Evolutionary conservation across 805 yeast genomes (phyloP).

Genomic region (Wickerhamomyces bisporus): DNA sequence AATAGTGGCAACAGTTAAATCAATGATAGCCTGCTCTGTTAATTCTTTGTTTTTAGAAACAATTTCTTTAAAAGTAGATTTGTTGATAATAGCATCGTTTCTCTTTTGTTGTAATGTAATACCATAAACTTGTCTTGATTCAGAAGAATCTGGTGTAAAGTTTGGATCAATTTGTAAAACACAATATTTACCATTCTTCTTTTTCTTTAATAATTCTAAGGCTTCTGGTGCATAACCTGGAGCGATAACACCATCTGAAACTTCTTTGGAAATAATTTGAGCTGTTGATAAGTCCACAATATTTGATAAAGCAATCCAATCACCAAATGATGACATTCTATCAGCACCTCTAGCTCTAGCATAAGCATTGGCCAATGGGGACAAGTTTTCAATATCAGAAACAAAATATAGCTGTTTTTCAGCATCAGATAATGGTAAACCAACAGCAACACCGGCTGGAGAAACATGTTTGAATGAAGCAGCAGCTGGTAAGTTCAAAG

Average conservation of each 20-base stretch:
- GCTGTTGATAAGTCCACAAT: slow-evolving; percentile 96
- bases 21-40: slow-evolving; percentile 89
- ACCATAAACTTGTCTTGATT: slow-evolving; percentile 95
- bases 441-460: slow-evolving; percentile 99
- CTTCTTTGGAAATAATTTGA: slow-evolving; percentile 94
- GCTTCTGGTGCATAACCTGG: slow-evolving; percentile 96
- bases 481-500: slow-evolving; percentile 95
- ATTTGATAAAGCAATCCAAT: slow-evolving; percentile 95
- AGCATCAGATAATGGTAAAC: slow-evolving; percentile 82
- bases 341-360: slow-evolving; percentile 99
- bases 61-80: slow-evolving; percentile 85
- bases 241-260: slow-evolving; percentile 97
- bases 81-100: slow-evolving; percentile 93
- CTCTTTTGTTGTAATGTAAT: slow-evolving; percentile 93
- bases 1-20: slow-evolving; percentile 94
- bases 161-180: slow-evolving; percentile 94
- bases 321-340: slow-evolving; percentile 99
- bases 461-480: slow-evolving; percentile 98
- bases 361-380: slow-evolving; percentile 96
- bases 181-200: slow-evolving; percentile 97
- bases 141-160: slow-evolving; percentile 73
- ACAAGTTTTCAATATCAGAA: slow-evolving; percentile 86
- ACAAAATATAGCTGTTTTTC: slow-evolving; percentile 97
- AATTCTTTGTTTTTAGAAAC: slow-evolving; percentile 82
- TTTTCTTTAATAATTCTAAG: slow-evolving; percentile 77